Percentiles rank a stretch among this genome's conserved stretches.
These are phyloP conservation scores for Solanum rostratum DNA, from an alignment of 257 asterid species.

Conservation along the genomic window DNA sequence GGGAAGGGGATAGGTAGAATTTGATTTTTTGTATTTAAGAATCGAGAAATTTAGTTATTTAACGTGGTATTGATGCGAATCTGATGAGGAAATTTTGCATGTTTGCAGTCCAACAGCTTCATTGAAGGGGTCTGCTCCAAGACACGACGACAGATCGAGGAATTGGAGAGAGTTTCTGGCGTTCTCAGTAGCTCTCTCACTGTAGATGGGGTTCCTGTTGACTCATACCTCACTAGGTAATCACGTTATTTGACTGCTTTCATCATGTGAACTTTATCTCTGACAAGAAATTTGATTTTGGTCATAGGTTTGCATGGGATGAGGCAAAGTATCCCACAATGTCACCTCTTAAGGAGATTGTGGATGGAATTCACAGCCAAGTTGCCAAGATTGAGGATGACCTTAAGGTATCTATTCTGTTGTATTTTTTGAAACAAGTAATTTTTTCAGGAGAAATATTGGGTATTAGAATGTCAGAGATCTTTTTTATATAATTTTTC, in stretches of 20 bases:
- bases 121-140: conserved; percentile 84
- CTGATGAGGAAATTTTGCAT: neutral
- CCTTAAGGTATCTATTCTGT: conserved; percentile 47
- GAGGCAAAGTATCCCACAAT: conserved; percentile 83
- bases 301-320: conserved; percentile 72
- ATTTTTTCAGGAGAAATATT: neutral
- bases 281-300: neutral
- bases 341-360: conserved; percentile 76
- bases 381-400: conserved; percentile 87
- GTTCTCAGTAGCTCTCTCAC: conserved; percentile 72
- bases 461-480: neutral
- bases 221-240: conserved; percentile 83
- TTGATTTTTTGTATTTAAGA: neutral
- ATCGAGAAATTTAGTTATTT: neutral
- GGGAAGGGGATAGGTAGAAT: neutral
- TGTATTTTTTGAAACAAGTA: neutral
- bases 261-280: neutral
- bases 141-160: conserved; percentile 84
- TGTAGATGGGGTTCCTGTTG: conserved; percentile 94
- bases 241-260: neutral
- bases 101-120: conserved; percentile 64
- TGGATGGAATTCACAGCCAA: conserved; percentile 75
- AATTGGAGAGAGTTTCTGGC: conserved; percentile 76
- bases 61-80: neutral
- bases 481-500: neutral